A percentile compares a stretch with the other conserved stretches of the same genome.
Evolutionary conservation across 495 filamentous ascomycete genomes (phyloP).

Genomic region (Penicillium cinerascens): DNA sequence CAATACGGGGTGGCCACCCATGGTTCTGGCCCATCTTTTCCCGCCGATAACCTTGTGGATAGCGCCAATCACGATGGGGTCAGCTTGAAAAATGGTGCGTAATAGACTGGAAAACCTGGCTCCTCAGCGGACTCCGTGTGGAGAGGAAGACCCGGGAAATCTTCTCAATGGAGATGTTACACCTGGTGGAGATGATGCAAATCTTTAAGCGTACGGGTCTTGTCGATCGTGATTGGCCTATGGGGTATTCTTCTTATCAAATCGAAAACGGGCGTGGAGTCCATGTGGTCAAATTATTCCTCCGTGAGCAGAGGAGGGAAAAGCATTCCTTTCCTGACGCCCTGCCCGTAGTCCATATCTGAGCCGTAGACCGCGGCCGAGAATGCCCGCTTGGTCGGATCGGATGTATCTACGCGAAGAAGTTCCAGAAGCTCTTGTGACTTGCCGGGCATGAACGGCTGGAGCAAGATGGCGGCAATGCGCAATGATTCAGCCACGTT

Average conservation of each 20-base stretch:
- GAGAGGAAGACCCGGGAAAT: constrained; percentile 19
- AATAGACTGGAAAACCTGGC: constrained; percentile 15
- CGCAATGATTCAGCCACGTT: constrained; percentile 74
- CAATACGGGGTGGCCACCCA: constrained; percentile 7
- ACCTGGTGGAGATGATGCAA: constrained; percentile 24
- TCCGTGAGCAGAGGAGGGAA: constrained; percentile 57
- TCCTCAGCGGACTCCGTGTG: constrained; percentile 13
- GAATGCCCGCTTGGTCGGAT: constrained; percentile 48
- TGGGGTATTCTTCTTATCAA: constrained; percentile 30
- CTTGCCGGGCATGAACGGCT: constrained; percentile 89
- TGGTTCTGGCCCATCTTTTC: constrained; percentile 26
- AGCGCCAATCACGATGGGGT: constrained; percentile 18
- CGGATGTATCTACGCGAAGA: constrained; percentile 60
- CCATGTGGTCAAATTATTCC: constrained; percentile 18
- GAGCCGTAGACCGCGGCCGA: constrained; percentile 52
- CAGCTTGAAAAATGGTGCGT: constrained; percentile 20
- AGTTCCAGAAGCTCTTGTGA: constrained; percentile 68
- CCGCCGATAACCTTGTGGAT: constrained; percentile 37
- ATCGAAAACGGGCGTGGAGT: constrained; percentile 17
- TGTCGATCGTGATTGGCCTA: constrained; percentile 22
- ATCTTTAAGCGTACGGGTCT: constrained; percentile 16
- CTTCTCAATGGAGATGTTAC: constrained; percentile 15
- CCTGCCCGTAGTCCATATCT: constrained; percentile 69
- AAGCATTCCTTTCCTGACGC: constrained; percentile 43
- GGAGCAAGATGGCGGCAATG: constrained; percentile 76